These are phyloP conservation scores for Hemisphaericaspora xylanilytica DNA, from an alignment of 1,139 yeast genomes.

Conservation along the genomic window DNA sequence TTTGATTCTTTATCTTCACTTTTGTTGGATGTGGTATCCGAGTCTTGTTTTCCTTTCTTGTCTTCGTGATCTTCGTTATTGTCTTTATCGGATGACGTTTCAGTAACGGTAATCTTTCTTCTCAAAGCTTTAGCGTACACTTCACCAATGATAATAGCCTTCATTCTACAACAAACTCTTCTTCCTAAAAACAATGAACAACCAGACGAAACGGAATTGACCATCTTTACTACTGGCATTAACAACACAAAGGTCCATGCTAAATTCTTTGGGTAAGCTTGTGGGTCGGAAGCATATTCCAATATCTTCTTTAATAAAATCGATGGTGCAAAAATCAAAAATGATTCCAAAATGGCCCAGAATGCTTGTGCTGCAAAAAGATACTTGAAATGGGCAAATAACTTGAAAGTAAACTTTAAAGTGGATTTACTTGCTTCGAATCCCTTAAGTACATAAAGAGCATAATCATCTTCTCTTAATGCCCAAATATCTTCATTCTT, in stretches of 20 bases:
- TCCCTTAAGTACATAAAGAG: constrained; percentile 61
- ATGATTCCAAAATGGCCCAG: constrained; percentile 68
- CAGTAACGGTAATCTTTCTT: constrained; percentile 61
- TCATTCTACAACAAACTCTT: constrained; percentile 87
- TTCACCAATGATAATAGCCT: constrained; percentile 86
- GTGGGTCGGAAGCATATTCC: constrained; percentile 79
- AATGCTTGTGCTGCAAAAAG: constrained; percentile 64
- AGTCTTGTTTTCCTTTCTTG: constrained; percentile 14
- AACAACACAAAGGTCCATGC: constrained; percentile 89
- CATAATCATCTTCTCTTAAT: constrained; percentile 74
- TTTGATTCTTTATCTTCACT: constrained; percentile 33
- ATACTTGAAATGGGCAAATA: constrained; percentile 60
- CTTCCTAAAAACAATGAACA: constrained; percentile 88
- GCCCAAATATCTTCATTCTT: constrained; percentile 79
- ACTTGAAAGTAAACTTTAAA: constrained; percentile 53
- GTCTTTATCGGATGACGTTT: constrained; percentile 17
- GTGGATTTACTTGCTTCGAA: constrained; percentile 52
- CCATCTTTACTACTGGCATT: constrained; percentile 64
- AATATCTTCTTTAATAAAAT: constrained; percentile 71
- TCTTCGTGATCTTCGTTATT: constrained; percentile 16
- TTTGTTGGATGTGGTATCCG: constrained; percentile 7
- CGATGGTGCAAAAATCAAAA: constrained; percentile 75
- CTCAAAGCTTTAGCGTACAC: constrained; percentile 90
- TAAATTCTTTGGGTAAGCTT: constrained; percentile 56
- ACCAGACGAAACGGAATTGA: constrained; percentile 66